Evolutionary conservation across 495 filamentous ascomycete genomes (phyloP).

Genomic region (Pseudevernia furfuracea): DNA sequence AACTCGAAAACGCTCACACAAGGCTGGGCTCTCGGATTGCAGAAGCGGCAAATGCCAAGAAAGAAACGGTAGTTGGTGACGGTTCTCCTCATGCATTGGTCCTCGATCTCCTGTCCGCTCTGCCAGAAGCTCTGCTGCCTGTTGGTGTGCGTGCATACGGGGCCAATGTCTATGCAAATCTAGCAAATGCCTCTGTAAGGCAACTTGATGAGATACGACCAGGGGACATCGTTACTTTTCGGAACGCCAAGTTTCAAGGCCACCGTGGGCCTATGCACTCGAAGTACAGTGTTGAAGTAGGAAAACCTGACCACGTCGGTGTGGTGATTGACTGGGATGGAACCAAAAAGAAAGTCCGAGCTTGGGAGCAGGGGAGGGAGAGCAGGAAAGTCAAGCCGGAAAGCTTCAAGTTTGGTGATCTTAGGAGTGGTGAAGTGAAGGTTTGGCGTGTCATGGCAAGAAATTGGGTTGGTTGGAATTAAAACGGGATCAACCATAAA

Average conservation of each 20-base stretch:
- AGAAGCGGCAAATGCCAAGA: conserved; percentile 56
- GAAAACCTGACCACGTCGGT: conserved; percentile 86
- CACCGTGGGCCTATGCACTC: conserved; percentile 91
- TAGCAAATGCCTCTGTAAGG: conserved; percentile 83
- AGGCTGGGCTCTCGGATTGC: conserved; percentile 69
- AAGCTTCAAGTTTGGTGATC: conserved; percentile 85
- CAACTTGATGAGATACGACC: conserved; percentile 91
- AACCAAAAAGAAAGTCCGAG: conserved; percentile 93
- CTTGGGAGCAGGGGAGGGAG: conserved; percentile 92
- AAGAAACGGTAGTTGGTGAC: conserved; percentile 74
- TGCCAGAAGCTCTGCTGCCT: conserved; percentile 67
- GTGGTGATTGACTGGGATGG: conserved; percentile 99
- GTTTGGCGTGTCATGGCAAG: conserved; percentile 94
- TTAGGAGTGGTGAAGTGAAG: conserved; percentile 90
- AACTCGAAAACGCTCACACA: conserved; percentile 76
- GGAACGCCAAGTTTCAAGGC: conserved; percentile 91
- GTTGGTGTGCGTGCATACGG: conserved; percentile 84
- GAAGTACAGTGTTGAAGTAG: conserved; percentile 85
- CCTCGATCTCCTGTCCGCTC: conserved; percentile 65
- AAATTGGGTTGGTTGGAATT: conserved; percentile 79
- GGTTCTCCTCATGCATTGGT: conserved; percentile 70
- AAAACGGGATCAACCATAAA: background rate
- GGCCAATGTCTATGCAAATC: conserved; percentile 83
- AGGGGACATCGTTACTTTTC: conserved; percentile 87
- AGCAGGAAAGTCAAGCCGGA: conserved; percentile 91